Evolutionary conservation across 805 yeast genomes (phyloP), one percentile per base, ranked within the genome.

Genomic region (Debaryomyces castellii): DNA sequence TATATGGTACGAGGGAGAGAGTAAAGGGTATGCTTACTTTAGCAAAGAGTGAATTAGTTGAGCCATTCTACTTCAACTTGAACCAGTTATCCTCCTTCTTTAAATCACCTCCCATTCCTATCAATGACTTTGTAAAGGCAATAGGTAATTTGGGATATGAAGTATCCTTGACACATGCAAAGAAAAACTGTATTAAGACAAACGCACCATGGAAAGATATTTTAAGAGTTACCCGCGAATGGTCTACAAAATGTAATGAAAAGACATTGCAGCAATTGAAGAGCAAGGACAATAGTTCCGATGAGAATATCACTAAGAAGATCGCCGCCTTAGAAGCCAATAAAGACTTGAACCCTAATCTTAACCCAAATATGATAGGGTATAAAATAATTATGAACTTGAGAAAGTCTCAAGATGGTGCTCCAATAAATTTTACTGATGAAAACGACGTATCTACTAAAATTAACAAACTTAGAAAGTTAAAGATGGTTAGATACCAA

Each of bases 1-100:
- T 78, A 0, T 94, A 89, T 63, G 86, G 85, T 40, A 94, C 99
- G 0, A 73, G 78, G 20, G 85, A 87, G 47, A 77, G 99, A 60
- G 88, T 94, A 37, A 82, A 83, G 62, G 98, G 98, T 11, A 94
- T 94, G 98, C 69, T 90, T 24, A 87, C 94, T 0, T 71, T 92
- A 58, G 98, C 97, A 4, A 58, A 63, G 33, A 77, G 77, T 51
- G 99, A 94, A 64, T 58, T 92, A 33, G 52, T 51, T 0, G 63
- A 49, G 10, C 95, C 91, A 22, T 90, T 94, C 61, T 94, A 89
- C 66, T 84, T 92, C 69, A 82, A 87, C 46, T 87, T 96, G 28
- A 85, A 89, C 49, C 80, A 81, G 45, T 53, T 92, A 35, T 80
- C 96, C 0, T 83, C 92, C 2, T 76, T 86, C 10, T 69, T 92